These are phyloP conservation scores for Fusarium nurragi DNA, from an alignment of 2,329 filamentous ascomycete genomes.

Conservation along the genomic window DNA sequence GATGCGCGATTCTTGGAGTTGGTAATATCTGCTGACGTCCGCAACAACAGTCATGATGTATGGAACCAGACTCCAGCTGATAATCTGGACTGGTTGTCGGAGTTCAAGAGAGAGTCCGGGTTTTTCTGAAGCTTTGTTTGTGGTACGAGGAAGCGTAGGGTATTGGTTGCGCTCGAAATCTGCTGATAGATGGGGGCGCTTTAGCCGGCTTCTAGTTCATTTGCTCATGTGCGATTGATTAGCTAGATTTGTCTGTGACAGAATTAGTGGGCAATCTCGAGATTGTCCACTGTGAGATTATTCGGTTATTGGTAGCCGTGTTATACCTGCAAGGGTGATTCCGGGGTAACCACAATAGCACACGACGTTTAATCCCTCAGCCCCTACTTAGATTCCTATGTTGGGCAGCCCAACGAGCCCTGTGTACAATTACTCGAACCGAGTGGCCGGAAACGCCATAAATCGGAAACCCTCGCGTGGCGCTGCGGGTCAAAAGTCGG, in stretches of 20 bases:
- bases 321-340: too few species aligned
- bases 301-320: too few species aligned
- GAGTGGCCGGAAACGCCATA: not conserved
- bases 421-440: not conserved
- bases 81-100: constrained; percentile 6
- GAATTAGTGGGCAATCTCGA: too few species aligned
- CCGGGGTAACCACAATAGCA: too few species aligned
- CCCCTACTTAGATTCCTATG: too few species aligned
- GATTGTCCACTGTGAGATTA: too few species aligned
- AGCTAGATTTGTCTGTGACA: too few species aligned
- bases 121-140: not conserved
- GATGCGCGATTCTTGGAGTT: fast-evolving
- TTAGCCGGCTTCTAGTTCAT: too few species aligned
- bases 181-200: too few species aligned
- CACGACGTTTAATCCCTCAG: not conserved
- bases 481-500: not conserved
- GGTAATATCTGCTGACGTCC: fast-evolving
- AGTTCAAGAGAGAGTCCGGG: constrained; percentile 10
- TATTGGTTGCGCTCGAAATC: too few species aligned
- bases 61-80: constrained; percentile 24
- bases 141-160: too few species aligned
- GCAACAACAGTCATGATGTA: not conserved
- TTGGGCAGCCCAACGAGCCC: too few species aligned
- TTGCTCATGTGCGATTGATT: not conserved
- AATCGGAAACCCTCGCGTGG: not conserved